Evolutionary conservation across 2,329 filamentous ascomycete species (phyloP), one percentile per base, ranked within the genome.

Genomic region (Fusarium clavum): DNA sequence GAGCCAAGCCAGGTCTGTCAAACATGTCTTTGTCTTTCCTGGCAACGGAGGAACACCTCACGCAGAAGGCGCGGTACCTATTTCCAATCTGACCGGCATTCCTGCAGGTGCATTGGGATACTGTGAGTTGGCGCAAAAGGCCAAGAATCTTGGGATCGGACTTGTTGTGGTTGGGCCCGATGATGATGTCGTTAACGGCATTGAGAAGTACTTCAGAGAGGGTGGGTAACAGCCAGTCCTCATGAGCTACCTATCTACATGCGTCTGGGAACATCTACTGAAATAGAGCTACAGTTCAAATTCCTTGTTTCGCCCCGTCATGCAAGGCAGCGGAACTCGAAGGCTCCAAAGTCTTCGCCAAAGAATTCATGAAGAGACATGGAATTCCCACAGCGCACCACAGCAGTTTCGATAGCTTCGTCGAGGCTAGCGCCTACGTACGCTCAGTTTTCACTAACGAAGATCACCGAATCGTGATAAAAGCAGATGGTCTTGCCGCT

Each of bases 301-400:
- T 93, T 71, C 83, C 85, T 61, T 88, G 86, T 72, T 94, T 94
- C 75, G 92, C 91, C 0, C 92, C 92, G 3, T 87, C 86, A 48
- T 86, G 90, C 76, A 84, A 85, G 25, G 92, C 92, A 13, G 91
- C 92, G 12, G 84, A 85, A 40, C 90, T 94, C 85, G 92, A 94
- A 77, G 92, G 92, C 43, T 92, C 89, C 73, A 94, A 94, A 80
- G 88, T 91, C 2, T 94, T 92, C 77, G 89, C 90, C 41, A 94
- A 94, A 76, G 90, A 92, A 75, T 94, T 94, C 76, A 94, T 94
- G 92, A 86, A 88, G 75, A 85, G 86, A 46, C 85, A 93, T 77
- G 84, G 83, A 64, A 94, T 94, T 68, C 91, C 92, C 20, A 94
- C 92, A 0, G 92, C 92, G 13, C 84, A 84, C 38, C 93, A 93